phyloP scores from a whole-genome alignment of 1,284 basidiomycete species.

The Ganoderma leucocontextum region DNA sequence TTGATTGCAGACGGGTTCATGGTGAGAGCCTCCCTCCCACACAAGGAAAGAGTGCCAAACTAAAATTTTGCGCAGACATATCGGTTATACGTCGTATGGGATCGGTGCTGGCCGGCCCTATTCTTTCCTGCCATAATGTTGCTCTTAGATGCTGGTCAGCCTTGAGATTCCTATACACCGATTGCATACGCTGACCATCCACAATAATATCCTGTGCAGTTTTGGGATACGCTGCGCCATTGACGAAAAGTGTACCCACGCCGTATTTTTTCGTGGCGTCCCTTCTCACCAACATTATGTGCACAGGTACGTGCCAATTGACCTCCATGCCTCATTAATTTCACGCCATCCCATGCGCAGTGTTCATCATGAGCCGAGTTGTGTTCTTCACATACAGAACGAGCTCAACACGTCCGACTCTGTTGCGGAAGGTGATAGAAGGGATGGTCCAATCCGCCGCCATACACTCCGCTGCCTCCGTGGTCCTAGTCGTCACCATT shows the following conservation, averaged over 20 bases:
- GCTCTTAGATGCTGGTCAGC: neutral
- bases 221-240: neutral
- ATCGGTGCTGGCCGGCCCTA: neutral
- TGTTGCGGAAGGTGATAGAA: conserved; percentile 5
- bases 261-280: neutral
- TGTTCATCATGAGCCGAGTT: conserved; percentile 1
- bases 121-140: neutral
- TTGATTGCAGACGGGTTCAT: conserved; percentile 4
- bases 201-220: neutral
- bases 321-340: neutral
- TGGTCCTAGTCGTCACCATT: conserved; percentile 1
- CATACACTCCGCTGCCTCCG: conserved; percentile 5
- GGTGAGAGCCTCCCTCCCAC: neutral
- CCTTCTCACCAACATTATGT: conserved; percentile 1
- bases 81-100: conserved; percentile 2
- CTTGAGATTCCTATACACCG: no score
- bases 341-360: neutral
- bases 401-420: neutral
- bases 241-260: neutral
- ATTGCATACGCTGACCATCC: neutral
- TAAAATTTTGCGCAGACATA: neutral
- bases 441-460: conserved; percentile 7
- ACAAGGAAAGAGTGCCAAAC: neutral
- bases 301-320: neutral
- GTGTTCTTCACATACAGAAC: neutral